These are phyloP conservation scores for Vicia villosa DNA, from an alignment of 306 rosid genomes.

Conservation along the genomic window DNA sequence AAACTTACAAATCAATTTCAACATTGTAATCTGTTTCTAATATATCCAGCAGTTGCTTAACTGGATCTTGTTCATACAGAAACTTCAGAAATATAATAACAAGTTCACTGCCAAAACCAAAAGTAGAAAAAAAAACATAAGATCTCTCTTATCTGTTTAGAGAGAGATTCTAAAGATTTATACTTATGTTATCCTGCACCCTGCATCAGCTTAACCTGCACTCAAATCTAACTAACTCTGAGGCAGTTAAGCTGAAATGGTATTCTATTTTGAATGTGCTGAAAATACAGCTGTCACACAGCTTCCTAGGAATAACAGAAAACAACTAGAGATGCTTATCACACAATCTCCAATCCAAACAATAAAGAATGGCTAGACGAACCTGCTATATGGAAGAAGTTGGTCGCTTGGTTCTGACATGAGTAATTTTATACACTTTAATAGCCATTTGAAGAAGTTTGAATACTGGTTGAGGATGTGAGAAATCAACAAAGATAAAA, in stretches of 20 bases:
- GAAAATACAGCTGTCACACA: too few species aligned
- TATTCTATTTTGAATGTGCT: too few species aligned
- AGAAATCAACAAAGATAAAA: constrained; percentile 27
- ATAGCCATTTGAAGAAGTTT: constrained; percentile 96
- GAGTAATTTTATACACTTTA: constrained; percentile 83
- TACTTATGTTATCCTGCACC: too few species aligned
- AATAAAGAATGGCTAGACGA: constrained; percentile 32
- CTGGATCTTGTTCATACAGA: constrained; percentile 91
- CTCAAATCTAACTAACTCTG: too few species aligned
- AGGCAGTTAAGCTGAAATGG: too few species aligned
- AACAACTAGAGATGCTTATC: too few species aligned
- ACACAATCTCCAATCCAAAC: constrained; percentile 11
- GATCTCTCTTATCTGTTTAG: not conserved
- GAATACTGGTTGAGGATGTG: constrained; percentile 65
- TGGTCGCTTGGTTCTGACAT: constrained; percentile 97
- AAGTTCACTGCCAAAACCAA: constrained; percentile 81
- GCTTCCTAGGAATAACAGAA: too few species aligned
- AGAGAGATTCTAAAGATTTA: too few species aligned
- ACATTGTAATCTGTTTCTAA: constrained; percentile 64
- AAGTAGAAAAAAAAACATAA: constrained; percentile 35
- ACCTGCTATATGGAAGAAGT: constrained; percentile 88
- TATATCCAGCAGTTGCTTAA: constrained; percentile 77
- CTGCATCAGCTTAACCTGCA: too few species aligned
- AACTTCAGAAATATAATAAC: constrained; percentile 84
- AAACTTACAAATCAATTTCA: constrained; percentile 77